phyloP scores from a whole-genome alignment of 352 stramenopile species.

The Globisporangium paroecandrum region DNA sequence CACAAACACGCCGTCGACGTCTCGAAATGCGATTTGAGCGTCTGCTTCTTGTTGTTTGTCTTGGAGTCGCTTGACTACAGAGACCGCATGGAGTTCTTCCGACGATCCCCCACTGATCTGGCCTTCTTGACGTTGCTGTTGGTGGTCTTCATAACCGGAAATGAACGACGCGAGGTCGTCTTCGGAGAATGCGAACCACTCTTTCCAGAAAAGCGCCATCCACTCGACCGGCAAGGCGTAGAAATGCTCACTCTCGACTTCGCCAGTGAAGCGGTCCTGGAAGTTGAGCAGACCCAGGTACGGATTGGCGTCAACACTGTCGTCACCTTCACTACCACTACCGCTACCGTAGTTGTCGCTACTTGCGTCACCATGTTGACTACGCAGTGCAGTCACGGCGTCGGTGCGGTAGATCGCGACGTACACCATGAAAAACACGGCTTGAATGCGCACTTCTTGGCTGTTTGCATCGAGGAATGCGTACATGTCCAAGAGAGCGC shows the following conservation, averaged over 20 bases:
- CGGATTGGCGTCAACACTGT: not conserved
- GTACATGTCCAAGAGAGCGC: conserved; percentile 27
- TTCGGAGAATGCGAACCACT: conserved; percentile 42
- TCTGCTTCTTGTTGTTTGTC: not conserved
- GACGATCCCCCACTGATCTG: not conserved
- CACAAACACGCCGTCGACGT: conserved; percentile 16
- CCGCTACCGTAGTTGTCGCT: not conserved
- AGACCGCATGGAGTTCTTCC: not conserved
- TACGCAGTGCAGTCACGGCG: not conserved
- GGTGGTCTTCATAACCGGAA: conserved; percentile 21
- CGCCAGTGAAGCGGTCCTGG: conserved; percentile 32
- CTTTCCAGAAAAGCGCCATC: conserved; percentile 47
- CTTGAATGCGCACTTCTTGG: not conserved
- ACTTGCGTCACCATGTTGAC: not conserved
- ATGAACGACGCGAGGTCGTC: conserved; percentile 42
- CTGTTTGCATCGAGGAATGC: not conserved
- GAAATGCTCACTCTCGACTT: conserved; percentile 39
- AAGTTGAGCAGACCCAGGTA: conserved; percentile 23
- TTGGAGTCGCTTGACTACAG: not conserved
- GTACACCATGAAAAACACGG: conserved; percentile 40
- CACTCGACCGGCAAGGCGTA: conserved; percentile 50
- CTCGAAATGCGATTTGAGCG: conserved; percentile 9
- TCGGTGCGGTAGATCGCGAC: conserved; percentile 30
- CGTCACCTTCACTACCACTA: not conserved
- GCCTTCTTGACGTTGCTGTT: conserved; percentile 13